These are phyloP conservation scores for Arachnopeziza araneosa DNA, from an alignment of 2,329 filamentous ascomycete genomes.

Conservation along the genomic window DNA sequence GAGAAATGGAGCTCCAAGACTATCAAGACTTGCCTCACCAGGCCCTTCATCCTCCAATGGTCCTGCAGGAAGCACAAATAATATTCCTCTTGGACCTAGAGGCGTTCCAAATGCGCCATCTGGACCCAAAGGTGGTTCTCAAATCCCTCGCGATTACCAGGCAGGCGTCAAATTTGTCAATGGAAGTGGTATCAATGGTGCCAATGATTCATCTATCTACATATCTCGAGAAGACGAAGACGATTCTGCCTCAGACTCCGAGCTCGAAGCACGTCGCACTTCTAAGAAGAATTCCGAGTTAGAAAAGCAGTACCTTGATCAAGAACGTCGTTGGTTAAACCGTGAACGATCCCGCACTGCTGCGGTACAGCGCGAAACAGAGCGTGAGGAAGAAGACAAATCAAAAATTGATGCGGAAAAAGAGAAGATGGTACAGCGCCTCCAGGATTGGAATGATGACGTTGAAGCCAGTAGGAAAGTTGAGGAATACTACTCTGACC, in stretches of 20 bases:
- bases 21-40: slow-evolving; percentile 67
- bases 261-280: slow-evolving; percentile 68
- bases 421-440: slow-evolving; percentile 63
- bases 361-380: slow-evolving; percentile 78
- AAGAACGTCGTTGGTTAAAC: slow-evolving; percentile 86
- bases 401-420: slow-evolving; percentile 57
- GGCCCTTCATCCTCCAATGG: slow-evolving; percentile 48
- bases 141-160: slow-evolving; percentile 66
- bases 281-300: slow-evolving; percentile 69
- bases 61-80: slow-evolving; percentile 61
- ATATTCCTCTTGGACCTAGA: slow-evolving; percentile 69
- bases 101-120: slow-evolving; percentile 71
- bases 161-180: slow-evolving; percentile 80
- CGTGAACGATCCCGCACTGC: slow-evolving; percentile 78
- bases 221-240: slow-evolving; percentile 75
- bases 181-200: slow-evolving; percentile 61
- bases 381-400: slow-evolving; percentile 71
- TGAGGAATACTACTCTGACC: slow-evolving; percentile 83
- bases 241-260: slow-evolving; percentile 79
- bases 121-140: slow-evolving; percentile 56
- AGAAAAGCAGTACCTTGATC: slow-evolving; percentile 76
- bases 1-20: slow-evolving; percentile 60
- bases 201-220: slow-evolving; percentile 38
- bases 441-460: slow-evolving; percentile 86
- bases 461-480: slow-evolving; percentile 66